phyloP scores from a whole-genome alignment of 345 rosid genomes.

The Iberis pinnata region DNA sequence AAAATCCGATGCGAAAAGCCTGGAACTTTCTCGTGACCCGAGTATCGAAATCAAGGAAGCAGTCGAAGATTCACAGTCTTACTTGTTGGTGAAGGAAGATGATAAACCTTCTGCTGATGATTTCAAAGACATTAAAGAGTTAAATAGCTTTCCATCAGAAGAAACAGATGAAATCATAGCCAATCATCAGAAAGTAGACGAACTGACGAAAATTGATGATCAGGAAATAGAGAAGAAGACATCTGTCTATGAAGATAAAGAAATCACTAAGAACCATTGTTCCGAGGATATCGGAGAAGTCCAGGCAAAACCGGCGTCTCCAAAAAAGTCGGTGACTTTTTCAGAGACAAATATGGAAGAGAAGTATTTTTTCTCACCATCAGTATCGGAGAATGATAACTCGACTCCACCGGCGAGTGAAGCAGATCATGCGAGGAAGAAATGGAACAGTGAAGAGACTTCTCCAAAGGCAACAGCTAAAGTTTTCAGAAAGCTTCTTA shows the following conservation, averaged over 20 bases:
- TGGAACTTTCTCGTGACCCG: conserved; percentile 28
- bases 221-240: conserved; percentile 28
- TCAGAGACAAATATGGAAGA: conserved; percentile 35
- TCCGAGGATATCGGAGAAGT: conserved; percentile 28
- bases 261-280: conserved; percentile 17
- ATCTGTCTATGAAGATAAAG: conserved; percentile 28
- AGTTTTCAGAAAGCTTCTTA: conserved; percentile 80
- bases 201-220: conserved; percentile 24
- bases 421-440: conserved; percentile 67
- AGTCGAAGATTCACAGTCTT: conserved; percentile 20
- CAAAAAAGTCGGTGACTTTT: conserved; percentile 28
- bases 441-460: conserved; percentile 66
- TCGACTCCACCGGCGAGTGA: conserved; percentile 57
- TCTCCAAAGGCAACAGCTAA: conserved; percentile 66
- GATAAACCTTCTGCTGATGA: conserved; percentile 32
- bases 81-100: conserved; percentile 23
- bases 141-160: conserved; percentile 32
- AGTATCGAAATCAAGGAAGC: conserved; percentile 41
- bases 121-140: conserved; percentile 60
- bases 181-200: conserved; percentile 15
- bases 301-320: conserved; percentile 30
- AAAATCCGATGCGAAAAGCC: conserved; percentile 4
- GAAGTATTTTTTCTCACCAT: conserved; percentile 28
- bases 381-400: conserved; percentile 48
- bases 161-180: conserved; percentile 29